These are phyloP conservation scores for Achaetomiella virescens DNA, from an alignment of 495 filamentous ascomycete species.

Conservation along the genomic window DNA sequence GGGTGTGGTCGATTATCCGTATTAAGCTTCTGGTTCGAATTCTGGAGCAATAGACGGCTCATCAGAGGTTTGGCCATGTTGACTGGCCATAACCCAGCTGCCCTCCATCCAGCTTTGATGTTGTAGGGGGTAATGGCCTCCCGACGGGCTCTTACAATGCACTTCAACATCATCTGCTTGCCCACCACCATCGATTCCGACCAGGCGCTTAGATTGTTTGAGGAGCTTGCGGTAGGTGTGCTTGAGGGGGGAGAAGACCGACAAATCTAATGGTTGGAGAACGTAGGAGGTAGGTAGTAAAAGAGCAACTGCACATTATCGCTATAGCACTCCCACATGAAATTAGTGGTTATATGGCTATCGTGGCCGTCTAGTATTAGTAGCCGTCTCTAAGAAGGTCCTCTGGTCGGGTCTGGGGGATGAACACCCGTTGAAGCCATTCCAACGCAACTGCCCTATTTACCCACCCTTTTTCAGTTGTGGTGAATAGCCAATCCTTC, in stretches of 20 bases:
- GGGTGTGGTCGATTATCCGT: too few relatives aligned
- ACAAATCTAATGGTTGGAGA: slow-evolving; percentile 22
- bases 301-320: slow-evolving; percentile 11
- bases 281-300: slow-evolving; percentile 10
- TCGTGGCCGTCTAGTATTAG: slow-evolving; percentile 29
- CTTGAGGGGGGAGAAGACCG: not conserved
- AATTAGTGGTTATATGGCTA: slow-evolving; percentile 13
- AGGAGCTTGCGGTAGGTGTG: not conserved
- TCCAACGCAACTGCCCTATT: not conserved
- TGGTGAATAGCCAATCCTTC: slow-evolving; percentile 1
- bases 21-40: too few relatives aligned
- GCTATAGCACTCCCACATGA: slow-evolving; percentile 3
- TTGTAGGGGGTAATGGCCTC: not conserved
- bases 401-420: slow-evolving; percentile 11
- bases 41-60: too few relatives aligned
- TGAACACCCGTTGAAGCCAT: slow-evolving; percentile 12
- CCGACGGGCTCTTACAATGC: not conserved
- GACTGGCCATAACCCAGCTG: not conserved
- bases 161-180: not conserved
- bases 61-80: too few relatives aligned
- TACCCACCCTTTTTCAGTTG: slow-evolving; percentile 11
- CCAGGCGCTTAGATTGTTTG: not conserved
- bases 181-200: not conserved
- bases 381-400: slow-evolving; percentile 16
- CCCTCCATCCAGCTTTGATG: not conserved